These are phyloP conservation scores for Rhodotorula graminis DNA, from an alignment of 768 basidiomycete genomes.

Conservation along the genomic window DNA sequence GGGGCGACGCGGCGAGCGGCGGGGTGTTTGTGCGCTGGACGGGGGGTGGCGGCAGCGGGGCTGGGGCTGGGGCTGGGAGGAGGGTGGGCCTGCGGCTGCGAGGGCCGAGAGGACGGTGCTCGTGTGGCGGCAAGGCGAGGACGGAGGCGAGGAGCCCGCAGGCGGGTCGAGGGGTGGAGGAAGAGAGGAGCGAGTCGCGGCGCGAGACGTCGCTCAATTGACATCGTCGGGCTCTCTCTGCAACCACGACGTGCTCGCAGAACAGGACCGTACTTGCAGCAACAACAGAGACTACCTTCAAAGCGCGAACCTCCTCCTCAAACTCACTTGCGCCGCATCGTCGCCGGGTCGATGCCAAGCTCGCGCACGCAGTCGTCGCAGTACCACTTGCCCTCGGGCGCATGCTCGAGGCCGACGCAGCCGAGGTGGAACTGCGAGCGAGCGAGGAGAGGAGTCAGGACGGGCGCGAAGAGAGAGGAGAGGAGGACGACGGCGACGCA, in stretches of 20 bases:
- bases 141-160: neutral
- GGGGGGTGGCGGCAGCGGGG: neutral
- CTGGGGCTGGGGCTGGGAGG: neutral
- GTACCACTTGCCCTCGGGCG: conserved; percentile 45
- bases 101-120: neutral
- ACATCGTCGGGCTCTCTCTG: neutral
- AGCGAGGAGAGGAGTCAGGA: neutral
- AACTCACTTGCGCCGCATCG: neutral
- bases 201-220: neutral
- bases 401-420: conserved; percentile 38
- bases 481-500: conserved; percentile 15
- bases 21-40: conserved; percentile 3
- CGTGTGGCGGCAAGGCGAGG: neutral
- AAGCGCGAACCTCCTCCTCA: too few species aligned
- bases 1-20: conserved; percentile 16
- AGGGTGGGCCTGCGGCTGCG: neutral
- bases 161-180: neutral
- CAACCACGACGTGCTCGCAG: too few species aligned
- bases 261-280: neutral
- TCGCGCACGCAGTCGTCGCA: conserved; percentile 42
- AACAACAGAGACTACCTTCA: neutral
- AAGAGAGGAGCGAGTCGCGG: neutral
- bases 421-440: conserved; percentile 39
- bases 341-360: conserved; percentile 14
- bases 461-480: too few species aligned